Base-by-base conservation (phyloP, 148 eudicot species). In the Polygonum aviculare region DNA sequence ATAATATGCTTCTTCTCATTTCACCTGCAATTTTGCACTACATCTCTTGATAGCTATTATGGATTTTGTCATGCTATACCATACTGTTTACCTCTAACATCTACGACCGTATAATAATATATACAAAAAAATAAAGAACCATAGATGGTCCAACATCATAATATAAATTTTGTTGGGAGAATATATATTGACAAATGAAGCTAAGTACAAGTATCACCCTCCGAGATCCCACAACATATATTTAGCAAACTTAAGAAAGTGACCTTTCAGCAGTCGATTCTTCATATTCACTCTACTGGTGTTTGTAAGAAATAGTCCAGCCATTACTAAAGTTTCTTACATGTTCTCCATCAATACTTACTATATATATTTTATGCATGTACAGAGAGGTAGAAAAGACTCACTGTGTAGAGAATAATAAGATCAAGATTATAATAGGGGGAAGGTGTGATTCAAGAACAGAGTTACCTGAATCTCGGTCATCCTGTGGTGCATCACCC, bases 381-480 rank as follows among this genome's bases (percentile, higher is more conserved):
- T 19, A 73, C 39, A 59, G 5, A 40, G 75, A 70, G 70, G 18
- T 10, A 39, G 18, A 38, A 44, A 31, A 50, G 4, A 44, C 7
- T 16, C 54, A 73, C 39, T 55, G 19, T 55, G 57, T 57, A 50
- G 75, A 55, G 31, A 79, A 54, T 7, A 65, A 54, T 10, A 2
- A 4, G 75, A 57, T 19, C 31, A 33, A 75, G 40, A 57, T 18
- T 57, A 55, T 52, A 39, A 75, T 54, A 54, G 50, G 15, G 21
- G 19, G 26, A 16, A 35, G 72, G 72, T 69, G 35, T 57, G n/a
- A 15, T 52, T 22, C 67, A 80, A 69, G n/a, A 44, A 59, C 2
- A 48, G 9, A 38, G 63, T 59, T 74, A 86, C 88, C 88, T 78
- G 83, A 79, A 60, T 84, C 86, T 8, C 86, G 80, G 59, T 51